phyloP scores from a whole-genome alignment of 495 filamentous ascomycete genomes.

The Xylaria castorea region DNA sequence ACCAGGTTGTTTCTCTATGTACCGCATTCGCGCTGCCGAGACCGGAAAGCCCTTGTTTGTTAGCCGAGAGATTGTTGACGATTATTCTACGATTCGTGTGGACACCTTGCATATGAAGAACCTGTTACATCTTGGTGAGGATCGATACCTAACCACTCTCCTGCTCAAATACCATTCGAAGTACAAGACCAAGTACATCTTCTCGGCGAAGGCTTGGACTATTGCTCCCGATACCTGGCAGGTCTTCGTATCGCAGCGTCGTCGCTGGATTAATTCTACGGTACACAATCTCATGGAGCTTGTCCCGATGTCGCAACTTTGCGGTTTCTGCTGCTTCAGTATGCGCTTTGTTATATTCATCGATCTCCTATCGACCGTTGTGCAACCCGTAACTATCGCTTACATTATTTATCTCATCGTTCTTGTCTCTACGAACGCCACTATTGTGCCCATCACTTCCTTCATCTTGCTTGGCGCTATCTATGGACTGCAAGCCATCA shows the following conservation, averaged over 20 bases:
- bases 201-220: conserved; percentile 90
- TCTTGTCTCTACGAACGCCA: conserved; percentile 64
- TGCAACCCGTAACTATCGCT: conserved; percentile 89
- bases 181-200: conserved; percentile 98
- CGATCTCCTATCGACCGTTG: conserved; percentile 87
- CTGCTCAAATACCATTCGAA: conserved; percentile 90
- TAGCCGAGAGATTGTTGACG: conserved; percentile 84
- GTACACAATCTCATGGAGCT: conserved; percentile 98
- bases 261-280: conserved; percentile 99
- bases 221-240: conserved; percentile 92
- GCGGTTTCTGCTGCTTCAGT: conserved; percentile 99
- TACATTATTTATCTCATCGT: conserved; percentile 92
- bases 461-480: conserved; percentile 92
- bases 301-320: conserved; percentile 89
- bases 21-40: conserved; percentile 91
- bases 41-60: conserved; percentile 95
- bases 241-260: conserved; percentile 96
- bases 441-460: conserved; percentile 76
- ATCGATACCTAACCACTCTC: conserved; percentile 94
- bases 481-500: conserved; percentile 95
- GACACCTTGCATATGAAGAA: conserved; percentile 99
- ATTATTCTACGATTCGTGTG: conserved; percentile 89
- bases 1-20: conserved; percentile 98
- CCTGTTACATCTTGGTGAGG: conserved; percentile 89
- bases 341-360: conserved; percentile 99